A percentile compares a stretch with the other conserved stretches of the same genome.
Evolutionary conservation across 495 filamentous ascomycete genomes (phyloP).

Genomic region (Cetradonia linearis): DNA sequence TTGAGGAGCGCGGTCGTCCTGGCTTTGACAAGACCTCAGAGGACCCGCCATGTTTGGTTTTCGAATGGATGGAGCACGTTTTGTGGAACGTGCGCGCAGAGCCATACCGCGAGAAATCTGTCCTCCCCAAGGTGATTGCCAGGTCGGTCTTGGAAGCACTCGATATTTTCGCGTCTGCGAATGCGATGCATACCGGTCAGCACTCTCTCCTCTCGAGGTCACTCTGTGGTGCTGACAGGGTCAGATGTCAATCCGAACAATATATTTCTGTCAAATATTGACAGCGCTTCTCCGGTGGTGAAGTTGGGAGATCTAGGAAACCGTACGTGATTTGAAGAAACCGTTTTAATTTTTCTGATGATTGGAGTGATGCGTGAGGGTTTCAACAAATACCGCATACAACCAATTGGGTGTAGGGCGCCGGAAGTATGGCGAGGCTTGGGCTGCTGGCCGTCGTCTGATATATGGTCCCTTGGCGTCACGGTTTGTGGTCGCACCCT

Average conservation of each 20-base stretch:
- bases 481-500: constrained; percentile 21
- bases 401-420: constrained; percentile 23
- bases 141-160: constrained; percentile 7
- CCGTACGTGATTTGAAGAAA: constrained; percentile 17
- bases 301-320: constrained; percentile 27
- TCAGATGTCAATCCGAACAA: constrained; percentile 27
- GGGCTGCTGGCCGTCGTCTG: constrained; percentile 25
- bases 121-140: constrained; percentile 11
- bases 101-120: constrained; percentile 4
- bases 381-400: constrained; percentile 24
- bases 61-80: constrained; percentile 12
- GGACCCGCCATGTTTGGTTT: constrained; percentile 12
- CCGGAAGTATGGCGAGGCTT: constrained; percentile 28
- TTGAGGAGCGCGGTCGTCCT: constrained; percentile 10
- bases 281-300: constrained; percentile 22
- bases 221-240: neutral
- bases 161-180: constrained; percentile 3
- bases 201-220: neutral
- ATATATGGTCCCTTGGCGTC: constrained; percentile 27
- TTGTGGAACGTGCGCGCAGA: constrained; percentile 11
- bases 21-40: constrained; percentile 10
- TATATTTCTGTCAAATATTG: constrained; percentile 22
- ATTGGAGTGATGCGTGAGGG: constrained; percentile 24
- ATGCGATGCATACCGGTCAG: constrained; percentile 11
- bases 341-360: constrained; percentile 14